These are phyloP conservation scores for Cryomyces minteri DNA, from an alignment of 495 filamentous ascomycete genomes.

Conservation along the genomic window DNA sequence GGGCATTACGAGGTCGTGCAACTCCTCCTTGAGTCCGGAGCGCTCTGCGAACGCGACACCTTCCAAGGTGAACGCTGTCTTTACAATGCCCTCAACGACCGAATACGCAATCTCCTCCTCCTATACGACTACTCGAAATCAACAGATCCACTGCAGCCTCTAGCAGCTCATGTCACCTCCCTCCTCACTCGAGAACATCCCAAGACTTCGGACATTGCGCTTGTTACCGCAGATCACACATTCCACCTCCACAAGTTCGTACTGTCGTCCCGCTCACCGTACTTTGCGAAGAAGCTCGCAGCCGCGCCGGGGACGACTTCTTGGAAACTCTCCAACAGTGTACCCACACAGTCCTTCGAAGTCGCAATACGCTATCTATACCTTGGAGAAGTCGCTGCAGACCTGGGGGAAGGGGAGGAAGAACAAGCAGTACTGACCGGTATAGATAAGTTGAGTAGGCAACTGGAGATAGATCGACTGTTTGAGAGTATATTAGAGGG, in stretches of 20 bases:
- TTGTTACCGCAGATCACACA: slow-evolving; percentile 37
- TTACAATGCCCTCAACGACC: slow-evolving; percentile 88
- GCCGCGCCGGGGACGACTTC: slow-evolving; percentile 43
- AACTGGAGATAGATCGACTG: slow-evolving; percentile 62
- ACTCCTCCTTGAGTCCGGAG: slow-evolving; percentile 69
- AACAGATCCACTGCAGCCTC: slow-evolving; percentile 78
- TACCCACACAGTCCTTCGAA: slow-evolving; percentile 60
- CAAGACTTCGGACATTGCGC: slow-evolving; percentile 63
- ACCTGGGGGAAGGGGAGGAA: slow-evolving; percentile 35
- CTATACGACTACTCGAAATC: slow-evolving; percentile 92
- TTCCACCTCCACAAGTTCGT: slow-evolving; percentile 83
- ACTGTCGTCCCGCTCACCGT: slow-evolving; percentile 69
- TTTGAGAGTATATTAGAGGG: slow-evolving; percentile 63
- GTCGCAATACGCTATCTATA: slow-evolving; percentile 77
- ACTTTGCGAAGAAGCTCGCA: slow-evolving; percentile 59
- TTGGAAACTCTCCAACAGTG: slow-evolving; percentile 53
- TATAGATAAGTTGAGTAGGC: slow-evolving; percentile 67
- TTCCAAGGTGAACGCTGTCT: slow-evolving; percentile 89
- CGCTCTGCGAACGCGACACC: slow-evolving; percentile 84
- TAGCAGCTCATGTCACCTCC: slow-evolving; percentile 70
- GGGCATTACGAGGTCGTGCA: slow-evolving; percentile 85
- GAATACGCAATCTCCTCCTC: slow-evolving; percentile 76
- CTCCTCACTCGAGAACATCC: slow-evolving; percentile 51
- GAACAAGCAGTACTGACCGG: slow-evolving; percentile 66
- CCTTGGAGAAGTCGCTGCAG: slow-evolving; percentile 61